phyloP scores from a whole-genome alignment of 140 eudicot species.

The Senecio squalidus region DNA sequence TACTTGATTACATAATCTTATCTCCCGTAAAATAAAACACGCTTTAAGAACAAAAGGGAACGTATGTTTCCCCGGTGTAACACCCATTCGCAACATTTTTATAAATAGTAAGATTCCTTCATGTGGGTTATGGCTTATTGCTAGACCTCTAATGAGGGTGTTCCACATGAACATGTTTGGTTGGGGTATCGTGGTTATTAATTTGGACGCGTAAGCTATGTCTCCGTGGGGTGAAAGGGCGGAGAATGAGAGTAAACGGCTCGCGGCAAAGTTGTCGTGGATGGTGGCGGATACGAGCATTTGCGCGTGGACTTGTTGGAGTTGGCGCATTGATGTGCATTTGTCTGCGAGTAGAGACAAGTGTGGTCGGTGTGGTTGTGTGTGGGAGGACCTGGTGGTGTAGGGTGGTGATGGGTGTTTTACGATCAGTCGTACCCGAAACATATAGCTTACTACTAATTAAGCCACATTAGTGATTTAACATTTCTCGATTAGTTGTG shows the following conservation, averaged over 20 bases:
- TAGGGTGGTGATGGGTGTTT: constrained; percentile 22
- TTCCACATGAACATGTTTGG: constrained; percentile 89
- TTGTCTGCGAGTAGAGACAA: constrained; percentile 66
- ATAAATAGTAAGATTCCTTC: constrained; percentile 41
- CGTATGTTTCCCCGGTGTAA: constrained; percentile 68
- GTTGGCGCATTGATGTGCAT: constrained; percentile 68
- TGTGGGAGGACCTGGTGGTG: constrained; percentile 11
- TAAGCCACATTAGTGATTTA: no score
- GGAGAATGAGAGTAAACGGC: constrained; percentile 65
- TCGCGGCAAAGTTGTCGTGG: constrained; percentile 72
- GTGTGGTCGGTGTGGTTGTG: constrained; percentile 17
- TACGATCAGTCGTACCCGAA: constrained; percentile 26
- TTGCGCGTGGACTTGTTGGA: constrained; percentile 77
- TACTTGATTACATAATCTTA: constrained; percentile 39
- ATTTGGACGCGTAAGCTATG: constrained; percentile 49
- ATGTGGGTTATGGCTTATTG: constrained; percentile 37
- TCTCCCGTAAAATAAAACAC: constrained; percentile 32
- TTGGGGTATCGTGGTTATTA: constrained; percentile 25
- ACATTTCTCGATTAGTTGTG: no score
- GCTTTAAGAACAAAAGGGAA: constrained; percentile 77
- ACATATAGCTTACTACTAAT: constrained; percentile 7
- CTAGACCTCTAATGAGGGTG: constrained; percentile 78
- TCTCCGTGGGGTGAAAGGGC: constrained; percentile 61
- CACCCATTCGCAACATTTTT: constrained; percentile 47
- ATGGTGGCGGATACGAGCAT: constrained; percentile 78